Base-by-base conservation (phyloP, 345 rosid species). In the Eutrema japonicum region DNA sequence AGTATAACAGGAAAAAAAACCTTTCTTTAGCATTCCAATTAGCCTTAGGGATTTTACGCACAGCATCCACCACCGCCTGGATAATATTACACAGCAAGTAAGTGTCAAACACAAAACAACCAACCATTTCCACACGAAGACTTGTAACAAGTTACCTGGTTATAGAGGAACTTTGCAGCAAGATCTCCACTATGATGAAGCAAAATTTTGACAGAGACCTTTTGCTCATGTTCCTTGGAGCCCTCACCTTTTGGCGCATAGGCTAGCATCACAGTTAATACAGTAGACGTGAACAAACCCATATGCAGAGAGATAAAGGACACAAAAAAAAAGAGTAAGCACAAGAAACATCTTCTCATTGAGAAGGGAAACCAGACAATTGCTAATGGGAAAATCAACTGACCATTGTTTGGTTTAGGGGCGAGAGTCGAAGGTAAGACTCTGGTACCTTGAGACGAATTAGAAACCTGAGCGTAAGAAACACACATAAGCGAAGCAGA, bases 11-110 rank as follows among this genome's bases (percentile, higher is more conserved):
- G 18, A 47, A 30, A 75, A 76, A 30, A 75, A 76, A 93, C 98
- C 96, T 91, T 80, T 94, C 98, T 87, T 88, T 91, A 40, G 90
- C 86, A 83, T 88, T 88, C 98, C 98, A 94, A 36, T 83, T 67
- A 74, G 97, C 96, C 71, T 79, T 87, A 42, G 98, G 90, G 81
- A 91, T 83, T 82, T 85, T 87, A 60, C 82, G 95, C 56, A 91
- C 75, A 74, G 95, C 91, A 70, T 68, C 84, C 47, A 94, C 85
- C 10, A 91, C 70, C 27, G 75, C 88, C 98, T 91, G 60, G 58
- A 6, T 7, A 18, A 60, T 58, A 33, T 59, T 9, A 66, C 56
- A 77, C 12, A 10, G 57, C 30, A 38, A 49, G 52, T 53, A 69
- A 74, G 59, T 47, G 59, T 10, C 33, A 37, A 67, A 45, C 50